Evolutionary conservation across 441 rosid genomes (phyloP).

Genomic region (Bruguiera hainesii): DNA sequence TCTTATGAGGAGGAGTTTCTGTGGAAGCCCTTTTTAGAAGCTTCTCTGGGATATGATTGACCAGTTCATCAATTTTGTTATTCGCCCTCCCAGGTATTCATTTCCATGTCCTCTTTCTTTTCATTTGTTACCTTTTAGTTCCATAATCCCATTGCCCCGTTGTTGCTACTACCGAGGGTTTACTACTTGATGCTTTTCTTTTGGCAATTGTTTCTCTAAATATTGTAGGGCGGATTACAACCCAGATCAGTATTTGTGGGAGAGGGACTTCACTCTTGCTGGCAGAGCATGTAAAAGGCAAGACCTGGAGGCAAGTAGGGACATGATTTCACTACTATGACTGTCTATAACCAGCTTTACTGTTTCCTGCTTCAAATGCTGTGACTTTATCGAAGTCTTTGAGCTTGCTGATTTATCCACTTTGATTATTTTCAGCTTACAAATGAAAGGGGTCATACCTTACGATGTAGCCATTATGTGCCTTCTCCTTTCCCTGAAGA

Average conservation of each 20-base stretch:
- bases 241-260: constrained; percentile 95
- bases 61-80: constrained; percentile 91
- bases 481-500: constrained; percentile 67
- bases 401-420: constrained; percentile 19
- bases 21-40: constrained; percentile 13
- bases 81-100: constrained; percentile 88
- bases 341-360: background rate
- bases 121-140: background rate
- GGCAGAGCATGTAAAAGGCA: constrained; percentile 75
- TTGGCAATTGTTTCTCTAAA: constrained; percentile 6
- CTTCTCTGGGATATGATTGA: constrained; percentile 53
- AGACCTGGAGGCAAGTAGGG: constrained; percentile 98
- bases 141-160: too few relatives aligned
- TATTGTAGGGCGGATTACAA: constrained; percentile 78
- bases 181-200: constrained; percentile 1
- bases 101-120: background rate
- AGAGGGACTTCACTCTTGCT: constrained; percentile 76
- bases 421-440: constrained; percentile 60
- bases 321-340: constrained; percentile 21
- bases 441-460: constrained; percentile 70
- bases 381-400: background rate
- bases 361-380: background rate
- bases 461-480: constrained; percentile 85
- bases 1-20: constrained; percentile 16
- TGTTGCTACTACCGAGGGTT: background rate